Evolutionary conservation across 805 yeast genomes (phyloP), one percentile per base, ranked within the genome.

Genomic region (Debaryomyces maramus): DNA sequence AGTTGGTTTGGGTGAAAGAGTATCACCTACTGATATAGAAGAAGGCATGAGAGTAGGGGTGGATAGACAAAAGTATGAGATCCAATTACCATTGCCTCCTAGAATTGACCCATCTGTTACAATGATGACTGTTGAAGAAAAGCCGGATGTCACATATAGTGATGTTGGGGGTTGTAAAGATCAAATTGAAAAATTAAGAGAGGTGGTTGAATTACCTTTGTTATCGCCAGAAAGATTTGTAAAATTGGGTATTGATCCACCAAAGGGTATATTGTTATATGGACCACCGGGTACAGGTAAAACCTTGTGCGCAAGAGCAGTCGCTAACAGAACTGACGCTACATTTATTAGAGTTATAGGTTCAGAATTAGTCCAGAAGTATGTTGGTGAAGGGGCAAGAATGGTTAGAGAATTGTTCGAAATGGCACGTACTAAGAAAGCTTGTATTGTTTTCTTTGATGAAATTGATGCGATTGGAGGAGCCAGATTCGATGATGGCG

Each of bases 31-130:
- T 0, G 99, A 93, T 75, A 90, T 93, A 41, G 99, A 93, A 67
- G 99, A 95, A 66, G 98, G 99, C 39, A 95, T 93, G 99, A 80
- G 99, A 62, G 98, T 93, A 27, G 99, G 99, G 58, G 99, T 93
- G 41, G 99, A 95, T 63, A 81, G 99, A 65, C 89, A 87, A 56
- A 91, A 91, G 67, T 93, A 93, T 67, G 96, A 90, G 64, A 95
- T 93, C 59, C 96, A 91, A 73, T 75, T 93, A 56, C 99, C 99
- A 21, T 75, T 93, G 50, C 99, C 99, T 8, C 99, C 99, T 40
- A 77, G 95, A 58, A 93, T 93, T 60, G 99, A 93, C 64, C 98
- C 99, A 10, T 79, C 89, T 28, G 99, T 93, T 39, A 93, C 99
- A 5, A 93, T 93, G 99, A 93, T 93, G 99, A 91, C 98, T 2